phyloP scores from a whole-genome alignment of 164 flowering plant species.

The Dillenia turbinata region DNA sequence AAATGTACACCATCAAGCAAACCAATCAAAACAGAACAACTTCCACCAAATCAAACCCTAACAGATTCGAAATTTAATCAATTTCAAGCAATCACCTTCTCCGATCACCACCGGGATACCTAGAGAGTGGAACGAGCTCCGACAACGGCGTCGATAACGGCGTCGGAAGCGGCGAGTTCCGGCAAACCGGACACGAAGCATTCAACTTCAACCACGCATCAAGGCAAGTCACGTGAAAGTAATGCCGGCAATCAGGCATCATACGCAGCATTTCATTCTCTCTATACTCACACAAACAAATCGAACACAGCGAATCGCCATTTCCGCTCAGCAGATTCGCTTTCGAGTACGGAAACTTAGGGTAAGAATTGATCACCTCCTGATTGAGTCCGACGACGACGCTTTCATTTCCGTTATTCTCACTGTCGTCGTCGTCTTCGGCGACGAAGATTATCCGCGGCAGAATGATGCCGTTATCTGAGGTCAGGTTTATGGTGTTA shows the following conservation, averaged over 20 bases:
- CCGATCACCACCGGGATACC: constrained; percentile 49
- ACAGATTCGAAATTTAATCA: too few species aligned
- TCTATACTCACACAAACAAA: constrained; percentile 80
- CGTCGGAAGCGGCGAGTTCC: constrained; percentile 94
- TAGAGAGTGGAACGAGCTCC: constrained; percentile 91
- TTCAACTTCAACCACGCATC: constrained; percentile 92
- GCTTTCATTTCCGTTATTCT: constrained; percentile 5
- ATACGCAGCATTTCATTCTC: constrained; percentile 91
- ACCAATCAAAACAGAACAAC: too few species aligned
- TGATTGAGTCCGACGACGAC: constrained; percentile 42
- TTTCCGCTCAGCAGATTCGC: constrained; percentile 8
- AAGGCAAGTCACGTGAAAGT: constrained; percentile 67
- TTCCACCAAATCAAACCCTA: too few species aligned
- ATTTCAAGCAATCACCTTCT: constrained; percentile 17
- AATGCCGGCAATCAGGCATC: constrained; percentile 94
- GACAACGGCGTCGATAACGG: constrained; percentile 87
- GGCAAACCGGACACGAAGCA: constrained; percentile 94
- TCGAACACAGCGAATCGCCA: constrained; percentile 57
- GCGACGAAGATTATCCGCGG: constrained; percentile 53
- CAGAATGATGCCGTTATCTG: constrained; percentile 26
- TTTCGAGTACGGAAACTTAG: constrained; percentile 40
- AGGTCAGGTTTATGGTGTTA: constrained; percentile 1
- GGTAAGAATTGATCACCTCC: constrained; percentile 46
- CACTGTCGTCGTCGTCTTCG: constrained; percentile 35
- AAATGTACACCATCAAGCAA: too few species aligned